Conservation (phyloP, 768 basidiomycete genomes). For the Boletus vermiculosoides region DNA sequence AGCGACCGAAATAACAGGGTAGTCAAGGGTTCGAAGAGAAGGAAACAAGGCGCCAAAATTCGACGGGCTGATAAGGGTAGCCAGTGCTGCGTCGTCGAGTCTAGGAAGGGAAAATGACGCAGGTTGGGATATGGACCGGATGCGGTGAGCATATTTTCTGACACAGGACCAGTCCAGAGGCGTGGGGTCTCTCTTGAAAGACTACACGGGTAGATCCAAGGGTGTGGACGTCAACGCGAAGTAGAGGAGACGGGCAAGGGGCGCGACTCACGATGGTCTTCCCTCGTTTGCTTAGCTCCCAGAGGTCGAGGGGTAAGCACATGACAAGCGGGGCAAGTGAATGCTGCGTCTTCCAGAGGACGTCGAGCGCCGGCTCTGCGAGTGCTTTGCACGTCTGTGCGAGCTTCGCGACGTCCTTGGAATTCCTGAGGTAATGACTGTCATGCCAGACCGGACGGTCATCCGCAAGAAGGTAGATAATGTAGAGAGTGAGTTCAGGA, state of each 20-base stretch:
- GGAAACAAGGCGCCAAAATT: constrained; percentile 25
- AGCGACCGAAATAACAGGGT: constrained; percentile 26
- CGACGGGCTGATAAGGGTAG: constrained; percentile 19
- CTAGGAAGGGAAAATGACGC: constrained; percentile 19
- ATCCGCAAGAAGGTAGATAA: constrained; percentile 25
- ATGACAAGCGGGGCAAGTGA: constrained; percentile 30
- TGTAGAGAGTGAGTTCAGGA: constrained; percentile 25
- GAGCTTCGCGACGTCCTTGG: constrained; percentile 25
- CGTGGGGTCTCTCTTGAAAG: constrained; percentile 20
- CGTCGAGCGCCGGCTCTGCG: constrained; percentile 29
- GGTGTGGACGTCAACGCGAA: not conserved
- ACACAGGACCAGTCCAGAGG: constrained; percentile 24
- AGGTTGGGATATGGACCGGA: constrained; percentile 25
- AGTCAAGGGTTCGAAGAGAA: constrained; percentile 26
- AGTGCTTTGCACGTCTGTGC: constrained; percentile 31
- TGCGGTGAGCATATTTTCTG: constrained; percentile 25
- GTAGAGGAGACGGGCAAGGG: not conserved
- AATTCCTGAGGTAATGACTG: constrained; percentile 20
- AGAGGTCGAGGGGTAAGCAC: constrained; percentile 27
- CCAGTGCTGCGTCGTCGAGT: constrained; percentile 27
- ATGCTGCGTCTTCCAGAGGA: constrained; percentile 32
- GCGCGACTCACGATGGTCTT: constrained; percentile 24
- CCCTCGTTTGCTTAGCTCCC: constrained; percentile 20
- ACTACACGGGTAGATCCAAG: constrained; percentile 6
- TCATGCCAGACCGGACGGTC: constrained; percentile 18